Evolutionary conservation across 1,284 basidiomycete genomes (phyloP), one percentile per base, ranked within the genome.

Genomic region (Puccinia novopanici): DNA sequence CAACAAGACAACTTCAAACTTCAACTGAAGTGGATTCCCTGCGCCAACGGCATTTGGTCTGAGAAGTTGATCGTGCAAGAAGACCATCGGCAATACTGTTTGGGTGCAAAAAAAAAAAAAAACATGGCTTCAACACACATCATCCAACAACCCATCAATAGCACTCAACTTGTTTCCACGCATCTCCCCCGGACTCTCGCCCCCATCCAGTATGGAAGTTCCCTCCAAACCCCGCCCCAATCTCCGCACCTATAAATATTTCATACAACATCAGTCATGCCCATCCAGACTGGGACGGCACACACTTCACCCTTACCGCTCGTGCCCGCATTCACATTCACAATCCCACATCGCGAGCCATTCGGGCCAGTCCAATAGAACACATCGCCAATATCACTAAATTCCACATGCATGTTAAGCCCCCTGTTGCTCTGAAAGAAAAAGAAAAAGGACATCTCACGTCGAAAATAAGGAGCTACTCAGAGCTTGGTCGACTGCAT

Each of bases 31-130:
- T 89, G 90, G 81, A 98, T 94, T 8, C 95, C 95, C 87, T 98
- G 95, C 0, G 95, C 95, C 37, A 98, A 88, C 13, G 93, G 93
- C 68, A 94, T 91, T 84, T 91, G 89, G 84, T 93, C 90, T 45
- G 92, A 93, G 87, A 93, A 98, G 87, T 98, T 98, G 86, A 98
- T 88, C 9, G 95, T 98, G 85, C 93, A 94, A 59, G 92, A 90
- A 85, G 92, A 91, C 86, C 85, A 87, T 52, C 85, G 80, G 80
- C 83, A 84, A 81, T 86, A 86, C 82, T 83, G 81, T 75, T n/a
- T n/a, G n/a, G n/a, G n/a, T n/a, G n/a, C n/a, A n/a, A n/a, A n/a
- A n/a, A n/a, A n/a, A n/a, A n/a, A n/a, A n/a, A 48, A 19, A 63
- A 81, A 80, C 22, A 80, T 37, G 6, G 17, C 30, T 37, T n/a